Percentiles rank a stretch among this genome's conserved stretches.
These are phyloP conservation scores for Periconia digitata DNA, from an alignment of 2,329 filamentous ascomycete genomes.

Conservation along the genomic window DNA sequence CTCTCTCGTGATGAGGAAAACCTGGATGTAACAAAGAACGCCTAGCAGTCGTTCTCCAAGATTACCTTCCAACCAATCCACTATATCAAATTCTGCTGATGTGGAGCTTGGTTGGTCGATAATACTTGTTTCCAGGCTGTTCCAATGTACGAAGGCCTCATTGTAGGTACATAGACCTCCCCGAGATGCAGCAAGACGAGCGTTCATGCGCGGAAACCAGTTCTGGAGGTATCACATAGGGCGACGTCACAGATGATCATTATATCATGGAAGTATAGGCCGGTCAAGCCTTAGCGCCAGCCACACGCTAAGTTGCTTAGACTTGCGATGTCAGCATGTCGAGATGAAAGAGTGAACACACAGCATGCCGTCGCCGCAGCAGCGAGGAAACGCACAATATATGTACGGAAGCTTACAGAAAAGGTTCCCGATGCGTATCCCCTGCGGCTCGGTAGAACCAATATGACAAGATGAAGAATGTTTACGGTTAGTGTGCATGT, in stretches of 20 bases:
- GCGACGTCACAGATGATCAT: slow-evolving; percentile 18
- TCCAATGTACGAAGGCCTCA: too few relatives aligned
- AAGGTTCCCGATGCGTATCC: not conserved
- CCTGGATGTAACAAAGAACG: too few relatives aligned
- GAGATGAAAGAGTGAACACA: not conserved
- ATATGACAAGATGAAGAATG: slow-evolving; percentile 9
- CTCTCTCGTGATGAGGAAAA: not conserved
- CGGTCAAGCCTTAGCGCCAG: slow-evolving; percentile 16
- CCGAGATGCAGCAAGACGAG: not conserved
- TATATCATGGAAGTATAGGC: too few relatives aligned
- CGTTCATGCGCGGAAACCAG: not conserved
- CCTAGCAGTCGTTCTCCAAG: too few relatives aligned
- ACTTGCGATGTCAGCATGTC: not conserved
- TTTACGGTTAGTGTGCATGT: not conserved
- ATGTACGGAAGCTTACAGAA: not conserved
- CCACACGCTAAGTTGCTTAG: slow-evolving; percentile 3
- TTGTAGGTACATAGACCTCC: too few relatives aligned
- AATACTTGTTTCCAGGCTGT: too few relatives aligned
- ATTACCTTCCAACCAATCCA: too few relatives aligned
- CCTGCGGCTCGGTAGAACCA: slow-evolving; percentile 1
- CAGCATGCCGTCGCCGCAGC: too few relatives aligned
- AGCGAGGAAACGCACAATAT: too few relatives aligned
- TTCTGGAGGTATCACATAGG: not conserved
- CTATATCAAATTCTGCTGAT: too few relatives aligned
- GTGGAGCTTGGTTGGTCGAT: too few relatives aligned